Evolutionary conservation across 345 rosid genomes (phyloP).

Genomic region (Cardamine resedifolia): DNA sequence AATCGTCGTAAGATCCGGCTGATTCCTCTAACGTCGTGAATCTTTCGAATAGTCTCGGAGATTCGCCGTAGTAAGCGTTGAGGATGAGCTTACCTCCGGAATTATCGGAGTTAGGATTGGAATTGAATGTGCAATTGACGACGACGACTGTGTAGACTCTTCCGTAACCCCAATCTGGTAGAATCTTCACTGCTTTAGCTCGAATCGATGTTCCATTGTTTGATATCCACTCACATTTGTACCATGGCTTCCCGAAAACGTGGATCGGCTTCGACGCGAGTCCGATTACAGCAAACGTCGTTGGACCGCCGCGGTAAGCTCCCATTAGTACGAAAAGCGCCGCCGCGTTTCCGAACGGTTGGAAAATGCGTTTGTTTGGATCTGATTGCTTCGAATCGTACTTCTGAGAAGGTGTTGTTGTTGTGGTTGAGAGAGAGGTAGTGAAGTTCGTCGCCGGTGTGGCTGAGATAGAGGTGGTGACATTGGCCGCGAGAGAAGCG

Average conservation of each 20-base stretch:
- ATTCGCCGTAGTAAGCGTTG: constrained; percentile 61
- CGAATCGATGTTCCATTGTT: constrained; percentile 52
- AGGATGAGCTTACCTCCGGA: constrained; percentile 69
- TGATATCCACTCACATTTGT: constrained; percentile 81
- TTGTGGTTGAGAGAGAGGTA: constrained; percentile 1
- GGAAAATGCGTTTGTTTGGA: constrained; percentile 67
- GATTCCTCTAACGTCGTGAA: constrained; percentile 60
- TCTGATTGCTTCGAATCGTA: constrained; percentile 42
- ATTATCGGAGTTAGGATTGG: constrained; percentile 60
- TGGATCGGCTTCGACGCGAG: constrained; percentile 86
- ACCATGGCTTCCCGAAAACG: constrained; percentile 68
- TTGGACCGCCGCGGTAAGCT: constrained; percentile 78
- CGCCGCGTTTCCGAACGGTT: constrained; percentile 78
- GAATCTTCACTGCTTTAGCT: constrained; percentile 66
- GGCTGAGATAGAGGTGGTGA: constrained; percentile 32
- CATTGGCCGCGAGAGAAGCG: neutral
- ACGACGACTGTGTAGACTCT: constrained; percentile 83
- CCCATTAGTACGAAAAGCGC: constrained; percentile 85
- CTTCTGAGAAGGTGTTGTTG: constrained; percentile 12
- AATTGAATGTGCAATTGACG: constrained; percentile 64
- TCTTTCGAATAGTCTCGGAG: constrained; percentile 53
- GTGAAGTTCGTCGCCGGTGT: neutral
- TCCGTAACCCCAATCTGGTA: constrained; percentile 93
- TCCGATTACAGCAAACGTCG: constrained; percentile 73
- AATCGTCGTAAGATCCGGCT: constrained; percentile 54